phyloP scores from a whole-genome alignment of 2,329 filamentous ascomycete genomes.

The Cercospora canescens region DNA sequence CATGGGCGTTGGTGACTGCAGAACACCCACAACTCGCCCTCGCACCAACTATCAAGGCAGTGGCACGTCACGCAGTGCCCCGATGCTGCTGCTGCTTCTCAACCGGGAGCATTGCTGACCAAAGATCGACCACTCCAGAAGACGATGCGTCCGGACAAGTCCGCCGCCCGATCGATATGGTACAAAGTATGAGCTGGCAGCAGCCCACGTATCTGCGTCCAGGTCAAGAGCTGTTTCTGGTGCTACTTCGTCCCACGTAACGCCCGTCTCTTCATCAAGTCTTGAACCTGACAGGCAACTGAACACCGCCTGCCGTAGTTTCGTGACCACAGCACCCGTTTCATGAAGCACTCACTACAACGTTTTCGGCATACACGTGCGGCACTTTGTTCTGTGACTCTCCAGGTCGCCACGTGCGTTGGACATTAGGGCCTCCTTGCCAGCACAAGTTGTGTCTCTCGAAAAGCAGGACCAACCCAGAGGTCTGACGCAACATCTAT shows the following conservation, averaged over 20 bases:
- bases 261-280: not conserved
- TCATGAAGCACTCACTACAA: not conserved
- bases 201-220: not conserved
- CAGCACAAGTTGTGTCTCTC: not conserved
- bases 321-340: not conserved
- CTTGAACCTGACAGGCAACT: not conserved
- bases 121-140: not conserved
- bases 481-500: not conserved
- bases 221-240: not conserved
- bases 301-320: not conserved
- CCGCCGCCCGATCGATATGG: not conserved
- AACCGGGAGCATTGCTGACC: not conserved
- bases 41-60: not conserved
- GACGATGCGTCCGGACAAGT: not conserved
- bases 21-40: not conserved
- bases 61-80: not conserved
- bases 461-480: not conserved
- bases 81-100: not conserved
- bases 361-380: not conserved
- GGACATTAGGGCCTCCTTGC: not conserved
- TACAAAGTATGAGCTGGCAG: not conserved
- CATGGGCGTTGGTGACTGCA: not conserved
- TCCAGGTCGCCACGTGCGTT: not conserved
- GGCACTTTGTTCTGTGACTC: not conserved
- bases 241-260: not conserved